Evolutionary conservation across 2,329 filamentous ascomycete species (phyloP).

Genomic region (Curvularia lunata): DNA sequence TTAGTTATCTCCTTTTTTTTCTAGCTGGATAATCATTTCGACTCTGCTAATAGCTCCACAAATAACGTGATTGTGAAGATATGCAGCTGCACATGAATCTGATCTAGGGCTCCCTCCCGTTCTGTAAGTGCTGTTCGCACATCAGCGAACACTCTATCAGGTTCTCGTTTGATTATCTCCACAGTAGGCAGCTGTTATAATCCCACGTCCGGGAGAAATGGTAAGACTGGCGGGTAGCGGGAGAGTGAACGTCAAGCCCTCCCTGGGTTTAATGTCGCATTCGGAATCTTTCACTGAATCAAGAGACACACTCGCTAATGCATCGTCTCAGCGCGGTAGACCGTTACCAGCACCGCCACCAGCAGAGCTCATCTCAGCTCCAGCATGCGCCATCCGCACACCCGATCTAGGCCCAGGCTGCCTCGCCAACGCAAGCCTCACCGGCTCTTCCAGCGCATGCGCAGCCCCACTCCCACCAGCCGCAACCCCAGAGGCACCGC

Average conservation of each 20-base stretch:
- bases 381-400: conserved; percentile 16
- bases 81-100: not conserved
- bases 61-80: not conserved
- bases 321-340: conserved; percentile 39
- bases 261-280: not conserved
- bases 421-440: conserved; percentile 40
- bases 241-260: not conserved
- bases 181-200: not conserved
- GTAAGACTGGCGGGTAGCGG: not conserved
- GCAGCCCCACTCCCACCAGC: conserved; percentile 7
- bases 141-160: not conserved
- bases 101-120: not conserved
- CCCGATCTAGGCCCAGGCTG: conserved; percentile 35
- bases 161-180: no score
- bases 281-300: no score
- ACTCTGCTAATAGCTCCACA: not conserved
- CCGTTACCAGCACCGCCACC: conserved; percentile 37
- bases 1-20: not conserved
- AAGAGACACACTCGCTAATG: not conserved
- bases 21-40: no score
- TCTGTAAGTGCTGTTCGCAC: not conserved
- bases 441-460: conserved; percentile 34
- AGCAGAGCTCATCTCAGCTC: conserved; percentile 12
- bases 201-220: not conserved
- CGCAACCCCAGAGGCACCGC: conserved; percentile 16